Evolutionary conservation across 768 basidiomycete genomes (phyloP), one percentile per base, ranked within the genome.

Genomic region (Mycena filopes): DNA sequence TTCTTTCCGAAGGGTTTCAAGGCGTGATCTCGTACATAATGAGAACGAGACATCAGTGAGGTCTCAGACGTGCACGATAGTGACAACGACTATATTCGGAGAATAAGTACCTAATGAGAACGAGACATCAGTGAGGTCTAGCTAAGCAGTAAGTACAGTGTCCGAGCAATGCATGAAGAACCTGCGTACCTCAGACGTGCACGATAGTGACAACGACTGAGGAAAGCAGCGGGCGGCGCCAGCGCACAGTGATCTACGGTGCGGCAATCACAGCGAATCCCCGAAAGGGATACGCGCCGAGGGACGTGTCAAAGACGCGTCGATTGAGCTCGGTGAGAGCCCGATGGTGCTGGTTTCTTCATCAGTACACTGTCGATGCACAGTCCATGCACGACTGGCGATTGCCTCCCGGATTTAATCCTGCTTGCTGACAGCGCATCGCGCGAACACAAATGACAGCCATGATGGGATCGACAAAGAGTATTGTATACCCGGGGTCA

Each of bases 1-100:
- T 60, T 63, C 67, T 26, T 61, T 15, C 16, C 75, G 60, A 26
- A 76, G 28, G 25, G 29, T 57, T 48, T 63, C 47, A 3, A 60
- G 21, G 45, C 74, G 65, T 60, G 66, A 65, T 13, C 15, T 20
- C 47, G 46, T 0, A 60, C 41, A 43, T n/a, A n/a, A n/a, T n/a
- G n/a, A n/a, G n/a, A n/a, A n/a, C n/a, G n/a, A n/a, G n/a, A n/a
- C n/a, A n/a, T n/a, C n/a, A n/a, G n/a, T n/a, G n/a, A n/a, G n/a
- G n/a, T n/a, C n/a, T n/a, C n/a, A n/a, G n/a, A n/a, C n/a, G n/a
- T n/a, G n/a, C n/a, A n/a, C n/a, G n/a, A n/a, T n/a, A n/a, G n/a
- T n/a, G n/a, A n/a, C n/a, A n/a, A n/a, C n/a, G n/a, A n/a, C n/a
- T n/a, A n/a, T n/a, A n/a, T n/a, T n/a, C n/a, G n/a, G n/a, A n/a